A percentile compares a stretch with the other conserved stretches of the same genome.
These are phyloP conservation scores for Lipomyces anomalus DNA, from an alignment of 805 yeast species.

Conservation along the genomic window DNA sequence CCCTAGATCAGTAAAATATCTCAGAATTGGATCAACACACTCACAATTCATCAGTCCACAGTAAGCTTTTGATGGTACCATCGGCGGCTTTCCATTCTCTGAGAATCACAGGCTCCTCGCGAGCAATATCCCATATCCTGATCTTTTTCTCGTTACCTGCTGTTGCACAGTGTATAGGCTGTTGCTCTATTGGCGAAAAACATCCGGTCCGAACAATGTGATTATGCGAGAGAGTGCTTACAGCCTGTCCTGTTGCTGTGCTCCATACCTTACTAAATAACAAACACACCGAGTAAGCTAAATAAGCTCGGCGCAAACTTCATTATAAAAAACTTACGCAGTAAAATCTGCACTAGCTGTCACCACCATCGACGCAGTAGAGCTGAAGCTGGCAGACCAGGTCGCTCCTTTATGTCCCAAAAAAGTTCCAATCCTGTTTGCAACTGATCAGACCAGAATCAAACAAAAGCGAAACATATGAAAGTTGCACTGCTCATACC, in stretches of 20 bases:
- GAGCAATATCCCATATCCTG: conserved; percentile 25
- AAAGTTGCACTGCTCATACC: conserved; percentile 21
- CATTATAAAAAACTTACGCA: conserved; percentile 18
- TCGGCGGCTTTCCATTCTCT: conserved; percentile 25
- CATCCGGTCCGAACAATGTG: conserved; percentile 23
- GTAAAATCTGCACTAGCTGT: conserved; percentile 35
- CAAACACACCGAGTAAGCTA: not conserved
- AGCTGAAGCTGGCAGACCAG: conserved; percentile 31
- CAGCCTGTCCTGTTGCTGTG: conserved; percentile 9
- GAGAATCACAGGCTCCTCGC: conserved; percentile 7
- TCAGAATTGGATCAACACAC: not conserved
- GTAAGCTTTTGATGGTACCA: conserved; percentile 21
- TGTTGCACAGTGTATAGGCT: conserved; percentile 20
- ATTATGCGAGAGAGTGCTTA: conserved; percentile 10
- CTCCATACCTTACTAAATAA: conserved; percentile 18
- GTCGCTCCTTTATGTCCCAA: conserved; percentile 35
- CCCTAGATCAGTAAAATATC: not conserved
- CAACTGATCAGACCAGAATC: not conserved
- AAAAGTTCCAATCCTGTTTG: conserved; percentile 31
- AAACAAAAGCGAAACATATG: not conserved
- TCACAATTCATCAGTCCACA: conserved; percentile 25
- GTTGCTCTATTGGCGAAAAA: conserved; percentile 13
- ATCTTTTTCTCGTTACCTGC: conserved; percentile 30
- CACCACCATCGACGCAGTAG: conserved; percentile 25
- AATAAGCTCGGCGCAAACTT: too few relatives aligned